Evolutionary conservation across 192 early-diverging fungal species (phyloP), one percentile per base, ranked within the genome.

Genomic region (Linnemannia schmuckeri): DNA sequence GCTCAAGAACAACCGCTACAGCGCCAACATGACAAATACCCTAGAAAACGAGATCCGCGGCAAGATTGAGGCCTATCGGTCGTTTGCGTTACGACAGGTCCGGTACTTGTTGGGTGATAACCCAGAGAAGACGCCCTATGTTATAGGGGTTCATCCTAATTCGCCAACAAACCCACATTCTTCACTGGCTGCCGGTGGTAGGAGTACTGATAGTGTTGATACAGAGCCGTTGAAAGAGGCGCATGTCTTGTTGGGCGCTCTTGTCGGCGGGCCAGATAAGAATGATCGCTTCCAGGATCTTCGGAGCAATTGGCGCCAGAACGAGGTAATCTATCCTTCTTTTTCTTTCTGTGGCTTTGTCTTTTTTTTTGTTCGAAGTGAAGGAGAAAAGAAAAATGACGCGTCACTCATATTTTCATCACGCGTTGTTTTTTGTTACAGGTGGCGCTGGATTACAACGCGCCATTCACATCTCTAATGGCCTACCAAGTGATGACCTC

Each of bases 131-230:
- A 90, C 88, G 33, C 90, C 92, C 10, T 92, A 92, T 88, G 77
- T 93, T 24, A 79, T 89, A 49, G 92, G 92, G 27, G 79, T 92
- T 17, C 91, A 92, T 71, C 79, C 82, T 61, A 93, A 93, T 54
- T 91, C 92, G 24, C 92, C 91, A 3, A 49, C 68, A 13, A 91
- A 92, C 57, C 90, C 91, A 49, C 92, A 92, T 74, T 91, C 93
- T 55, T 83, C 91, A 22, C 72, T 83, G 42, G 92, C 92, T 6
- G 70, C 91, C 15, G 92, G 92, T 3, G 91, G 91, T 0, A 89
- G 68, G 2, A 83, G 88, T 69, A 80, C 87, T 1, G 82, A 88
- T 49, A 86, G 89, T 18, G 70, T 89, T 66, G 68, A 80, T 68
- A 80, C 79, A 15, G 24, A 46, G 3, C 92, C 91, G 17, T 46